These are phyloP conservation scores for Verticillium alfalfae DNA, from an alignment of 2,329 filamentous ascomycete species.

Conservation along the genomic window DNA sequence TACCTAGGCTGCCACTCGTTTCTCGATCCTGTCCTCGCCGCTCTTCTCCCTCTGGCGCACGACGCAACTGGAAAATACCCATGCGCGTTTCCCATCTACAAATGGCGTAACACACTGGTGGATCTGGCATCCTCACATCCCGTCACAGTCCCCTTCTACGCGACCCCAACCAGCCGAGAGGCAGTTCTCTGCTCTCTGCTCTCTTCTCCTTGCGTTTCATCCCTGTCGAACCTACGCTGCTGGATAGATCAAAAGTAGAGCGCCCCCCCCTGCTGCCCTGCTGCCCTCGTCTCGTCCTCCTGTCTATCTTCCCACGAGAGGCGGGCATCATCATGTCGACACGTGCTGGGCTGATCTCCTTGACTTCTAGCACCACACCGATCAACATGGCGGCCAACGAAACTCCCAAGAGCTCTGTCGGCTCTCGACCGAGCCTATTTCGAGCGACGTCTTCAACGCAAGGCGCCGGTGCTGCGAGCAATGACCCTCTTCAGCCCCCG, in stretches of 20 bases:
- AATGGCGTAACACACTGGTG: constrained; percentile 1
- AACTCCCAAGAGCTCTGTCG: constrained; percentile 18
- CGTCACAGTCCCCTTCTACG: neutral
- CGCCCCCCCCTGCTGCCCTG: neutral
- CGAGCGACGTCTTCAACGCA: constrained; percentile 23
- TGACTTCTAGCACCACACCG: constrained; percentile 7
- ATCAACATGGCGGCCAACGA: constrained; percentile 25
- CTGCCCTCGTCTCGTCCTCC: neutral
- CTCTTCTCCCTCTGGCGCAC: neutral
- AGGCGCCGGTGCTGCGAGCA: constrained; percentile 15
- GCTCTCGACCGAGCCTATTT: constrained; percentile 19
- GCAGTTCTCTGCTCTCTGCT: neutral
- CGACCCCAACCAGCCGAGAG: neutral
- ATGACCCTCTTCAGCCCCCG: constrained; percentile 19
- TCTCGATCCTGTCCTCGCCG: neutral
- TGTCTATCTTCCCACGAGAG: neutral
- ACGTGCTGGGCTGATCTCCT: neutral
- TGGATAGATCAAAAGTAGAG: neutral
- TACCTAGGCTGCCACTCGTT: neutral
- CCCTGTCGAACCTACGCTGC: neutral
- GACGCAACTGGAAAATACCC: neutral
- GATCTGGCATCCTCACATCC: neutral
- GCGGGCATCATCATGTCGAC: neutral
- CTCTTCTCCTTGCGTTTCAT: neutral
- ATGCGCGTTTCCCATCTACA: neutral